Percentiles rank a stretch among this genome's conserved stretches.
Evolutionary conservation across 1,284 basidiomycete genomes (phyloP).

Genomic region (Cystobasidiaceae sp.): DNA sequence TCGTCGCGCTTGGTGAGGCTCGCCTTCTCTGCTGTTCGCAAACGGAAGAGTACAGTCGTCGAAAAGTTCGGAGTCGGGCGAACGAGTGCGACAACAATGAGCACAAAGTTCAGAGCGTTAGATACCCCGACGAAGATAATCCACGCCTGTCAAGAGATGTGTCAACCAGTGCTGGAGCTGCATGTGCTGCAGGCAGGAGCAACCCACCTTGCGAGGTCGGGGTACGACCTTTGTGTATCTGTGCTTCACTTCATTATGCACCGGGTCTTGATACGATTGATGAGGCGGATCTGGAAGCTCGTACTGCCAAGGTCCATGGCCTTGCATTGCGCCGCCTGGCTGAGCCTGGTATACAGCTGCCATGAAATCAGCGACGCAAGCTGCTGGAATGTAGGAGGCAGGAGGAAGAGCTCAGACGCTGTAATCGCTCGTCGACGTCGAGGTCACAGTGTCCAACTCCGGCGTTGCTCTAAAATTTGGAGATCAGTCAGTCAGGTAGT

Average conservation of each 20-base stretch:
- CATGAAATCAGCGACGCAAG: background rate
- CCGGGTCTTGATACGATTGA: too few species aligned
- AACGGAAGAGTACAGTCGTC: background rate
- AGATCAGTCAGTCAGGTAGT: too few species aligned
- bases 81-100: slow-evolving; percentile 7
- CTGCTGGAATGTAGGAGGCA: too few species aligned
- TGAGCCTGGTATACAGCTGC: background rate
- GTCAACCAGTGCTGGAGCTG: too few species aligned
- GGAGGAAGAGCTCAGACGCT: too few species aligned
- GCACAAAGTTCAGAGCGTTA: slow-evolving; percentile 5
- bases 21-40: slow-evolving; percentile 9
- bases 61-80: slow-evolving; percentile 12
- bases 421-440: too few species aligned
- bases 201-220: slow-evolving; percentile 12
- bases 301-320: too few species aligned
- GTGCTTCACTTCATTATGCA: too few species aligned
- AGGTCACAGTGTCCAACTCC: too few species aligned
- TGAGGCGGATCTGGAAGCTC: too few species aligned
- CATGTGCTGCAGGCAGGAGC: background rate
- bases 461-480: too few species aligned
- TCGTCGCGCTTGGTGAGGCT: slow-evolving; percentile 13
- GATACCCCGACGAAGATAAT: slow-evolving; percentile 23
- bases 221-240: background rate
- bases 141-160: background rate
- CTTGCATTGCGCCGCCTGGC: background rate